These are phyloP conservation scores for Leccinum pachyderme DNA, from an alignment of 1,284 basidiomycete species.

Conservation along the genomic window DNA sequence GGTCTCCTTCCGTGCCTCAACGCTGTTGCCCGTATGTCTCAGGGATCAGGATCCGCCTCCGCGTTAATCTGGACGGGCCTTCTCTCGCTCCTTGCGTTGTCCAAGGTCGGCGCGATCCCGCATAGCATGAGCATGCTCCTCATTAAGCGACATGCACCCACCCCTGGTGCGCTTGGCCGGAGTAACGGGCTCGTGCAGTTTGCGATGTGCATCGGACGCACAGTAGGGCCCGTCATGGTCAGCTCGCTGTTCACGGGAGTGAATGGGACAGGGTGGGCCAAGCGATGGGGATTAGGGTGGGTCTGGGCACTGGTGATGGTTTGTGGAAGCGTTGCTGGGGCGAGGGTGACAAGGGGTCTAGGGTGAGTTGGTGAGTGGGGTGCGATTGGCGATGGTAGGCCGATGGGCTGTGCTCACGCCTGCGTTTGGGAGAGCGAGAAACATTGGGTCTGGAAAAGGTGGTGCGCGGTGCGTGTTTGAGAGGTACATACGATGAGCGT, in stretches of 20 bases:
- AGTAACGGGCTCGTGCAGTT: conserved; percentile 26
- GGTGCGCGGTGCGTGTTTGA: not conserved
- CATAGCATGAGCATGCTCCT: conserved; percentile 22
- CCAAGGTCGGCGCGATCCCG: conserved; percentile 20
- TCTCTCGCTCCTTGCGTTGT: conserved; percentile 14
- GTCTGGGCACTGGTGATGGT: conserved; percentile 22
- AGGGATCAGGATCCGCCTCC: not conserved
- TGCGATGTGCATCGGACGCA: conserved; percentile 22
- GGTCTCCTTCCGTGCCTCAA: conserved; percentile 22
- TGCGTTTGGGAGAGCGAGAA: not conserved
- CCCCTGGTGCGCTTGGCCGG: conserved; percentile 11
- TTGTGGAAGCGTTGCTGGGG: conserved; percentile 10
- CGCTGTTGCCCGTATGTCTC: conserved; percentile 6
- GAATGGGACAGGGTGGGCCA: conserved; percentile 21
- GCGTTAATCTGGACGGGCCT: conserved; percentile 16
- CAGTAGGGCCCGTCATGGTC: conserved; percentile 17
- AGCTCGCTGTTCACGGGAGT: conserved; percentile 22
- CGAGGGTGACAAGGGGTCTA: conserved; percentile 17
- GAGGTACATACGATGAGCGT: not conserved
- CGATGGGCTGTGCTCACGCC: not conserved
- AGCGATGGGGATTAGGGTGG: conserved; percentile 11
- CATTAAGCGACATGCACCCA: conserved; percentile 17
- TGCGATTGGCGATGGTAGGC: not conserved
- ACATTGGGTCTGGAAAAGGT: not conserved
- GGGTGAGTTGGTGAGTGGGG: not conserved